Evolutionary conservation across 1,139 yeast species (phyloP).

Genomic region (Blastobotrys ciferrii): DNA sequence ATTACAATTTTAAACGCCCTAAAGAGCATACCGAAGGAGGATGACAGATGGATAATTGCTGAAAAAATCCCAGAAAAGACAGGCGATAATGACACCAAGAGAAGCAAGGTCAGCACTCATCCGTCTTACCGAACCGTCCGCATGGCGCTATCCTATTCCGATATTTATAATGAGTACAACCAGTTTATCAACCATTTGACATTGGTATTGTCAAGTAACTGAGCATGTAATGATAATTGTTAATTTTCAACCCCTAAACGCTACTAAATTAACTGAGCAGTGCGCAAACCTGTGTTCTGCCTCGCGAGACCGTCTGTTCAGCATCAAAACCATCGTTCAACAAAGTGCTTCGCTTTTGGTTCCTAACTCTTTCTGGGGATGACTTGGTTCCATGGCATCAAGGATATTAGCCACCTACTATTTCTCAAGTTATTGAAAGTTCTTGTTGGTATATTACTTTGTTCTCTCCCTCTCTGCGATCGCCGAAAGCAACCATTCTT

Average conservation of each 20-base stretch:
- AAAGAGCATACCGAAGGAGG: conserved; percentile 25
- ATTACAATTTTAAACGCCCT: conserved; percentile 33
- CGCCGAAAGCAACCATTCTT: neutral
- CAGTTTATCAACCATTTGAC: conserved; percentile 15
- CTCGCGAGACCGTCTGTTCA: too few species aligned
- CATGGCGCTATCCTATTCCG: conserved; percentile 22
- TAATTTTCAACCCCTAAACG: too few species aligned
- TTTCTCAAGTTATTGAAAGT: too few species aligned
- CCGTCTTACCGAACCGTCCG: conserved; percentile 19
- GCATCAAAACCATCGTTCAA: too few species aligned
- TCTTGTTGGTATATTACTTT: too few species aligned
- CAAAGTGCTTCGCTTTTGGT: too few species aligned
- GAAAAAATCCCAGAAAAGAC: conserved; percentile 18
- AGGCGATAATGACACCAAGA: conserved; percentile 7
- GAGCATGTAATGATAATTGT: neutral
- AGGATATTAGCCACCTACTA: too few species aligned
- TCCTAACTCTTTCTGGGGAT: too few species aligned
- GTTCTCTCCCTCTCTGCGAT: neutral
- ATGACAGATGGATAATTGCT: conserved; percentile 34
- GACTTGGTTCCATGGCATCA: too few species aligned
- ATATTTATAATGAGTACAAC: conserved; percentile 22
- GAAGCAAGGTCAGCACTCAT: conserved; percentile 5
- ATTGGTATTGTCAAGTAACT: conserved; percentile 3
- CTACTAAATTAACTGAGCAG: too few species aligned
- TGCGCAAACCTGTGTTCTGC: too few species aligned